Conservation (phyloP, 202 grass and related monocot species). For the Brachypodium distachyon region DNA sequence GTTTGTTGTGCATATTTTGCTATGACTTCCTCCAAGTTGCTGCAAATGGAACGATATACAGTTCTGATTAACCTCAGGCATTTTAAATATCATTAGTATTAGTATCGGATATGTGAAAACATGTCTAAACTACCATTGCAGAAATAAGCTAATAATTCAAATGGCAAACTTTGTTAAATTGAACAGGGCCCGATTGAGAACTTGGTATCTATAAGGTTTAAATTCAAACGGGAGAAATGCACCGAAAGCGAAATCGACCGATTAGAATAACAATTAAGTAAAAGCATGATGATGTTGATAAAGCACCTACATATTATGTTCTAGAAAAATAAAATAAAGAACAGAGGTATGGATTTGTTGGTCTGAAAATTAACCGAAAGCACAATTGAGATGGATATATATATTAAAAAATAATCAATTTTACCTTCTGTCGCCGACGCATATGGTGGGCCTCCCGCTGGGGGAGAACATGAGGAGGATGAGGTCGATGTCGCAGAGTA, state of each 20-base stretch:
- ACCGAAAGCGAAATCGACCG: too few relatives aligned
- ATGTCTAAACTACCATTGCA: not conserved
- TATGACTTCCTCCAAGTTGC: slow-evolving; percentile 69
- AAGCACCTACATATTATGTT: not conserved
- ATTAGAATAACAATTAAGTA: too few relatives aligned
- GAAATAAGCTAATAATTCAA: too few relatives aligned
- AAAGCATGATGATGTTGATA: not conserved
- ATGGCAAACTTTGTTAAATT: not conserved
- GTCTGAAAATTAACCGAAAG: not conserved
- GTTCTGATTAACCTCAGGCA: not conserved
- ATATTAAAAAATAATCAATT: not conserved
- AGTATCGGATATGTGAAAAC: not conserved
- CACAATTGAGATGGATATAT: too few relatives aligned
- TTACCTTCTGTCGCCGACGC: slow-evolving; percentile 66
- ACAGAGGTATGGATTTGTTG: not conserved
- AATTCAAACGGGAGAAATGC: not conserved
- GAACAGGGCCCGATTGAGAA: not conserved
- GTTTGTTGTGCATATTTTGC: slow-evolving; percentile 65
- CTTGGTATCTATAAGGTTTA: too few relatives aligned
- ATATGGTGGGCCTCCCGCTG: slow-evolving; percentile 56
- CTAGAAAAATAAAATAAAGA: not conserved
- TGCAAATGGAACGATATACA: slow-evolving; percentile 13
- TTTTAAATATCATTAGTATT: not conserved
- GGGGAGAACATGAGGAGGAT: slow-evolving; percentile 83
- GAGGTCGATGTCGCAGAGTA: slow-evolving; percentile 69